A percentile compares a stretch with the other conserved stretches of the same genome.
phyloP scores from a whole-genome alignment of 2,329 filamentous ascomycete species.

The Alternaria alternata region DNA sequence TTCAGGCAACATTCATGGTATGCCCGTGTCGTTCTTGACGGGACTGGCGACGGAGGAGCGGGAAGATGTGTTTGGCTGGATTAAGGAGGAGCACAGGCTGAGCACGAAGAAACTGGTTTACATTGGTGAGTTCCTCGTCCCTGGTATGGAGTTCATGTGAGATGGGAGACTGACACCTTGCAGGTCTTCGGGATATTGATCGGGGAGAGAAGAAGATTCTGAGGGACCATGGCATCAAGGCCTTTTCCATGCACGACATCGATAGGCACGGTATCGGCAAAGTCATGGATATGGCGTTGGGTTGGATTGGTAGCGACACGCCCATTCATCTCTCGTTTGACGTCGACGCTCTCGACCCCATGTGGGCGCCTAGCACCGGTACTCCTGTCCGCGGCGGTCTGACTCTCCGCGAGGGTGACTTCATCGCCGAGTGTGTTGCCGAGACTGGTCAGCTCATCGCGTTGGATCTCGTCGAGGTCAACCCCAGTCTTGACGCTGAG shows the following conservation, averaged over 20 bases:
- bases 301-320: constrained; percentile 91
- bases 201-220: constrained; percentile 92
- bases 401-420: constrained; percentile 94
- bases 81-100: constrained; percentile 74
- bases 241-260: constrained; percentile 98
- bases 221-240: constrained; percentile 87
- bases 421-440: constrained; percentile 79
- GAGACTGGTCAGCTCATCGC: constrained; percentile 65
- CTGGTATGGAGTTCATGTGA: not conserved
- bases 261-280: constrained; percentile 94
- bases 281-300: constrained; percentile 98
- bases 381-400: constrained; percentile 93
- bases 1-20: constrained; percentile 95
- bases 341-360: constrained; percentile 93
- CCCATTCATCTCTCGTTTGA: constrained; percentile 98
- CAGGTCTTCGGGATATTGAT: constrained; percentile 81
- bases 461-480: constrained; percentile 65
- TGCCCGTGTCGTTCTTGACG: constrained; percentile 93
- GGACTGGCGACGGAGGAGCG: constrained; percentile 80
- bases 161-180: not conserved
- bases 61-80: constrained; percentile 88
- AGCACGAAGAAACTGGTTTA: constrained; percentile 90
- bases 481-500: constrained; percentile 57
- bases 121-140: constrained; percentile 66
- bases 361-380: constrained; percentile 95